Evolutionary conservation across 805 yeast genomes (phyloP), one percentile per base, ranked within the genome.

Genomic region (Kluyveromyces dobzhanskii): DNA sequence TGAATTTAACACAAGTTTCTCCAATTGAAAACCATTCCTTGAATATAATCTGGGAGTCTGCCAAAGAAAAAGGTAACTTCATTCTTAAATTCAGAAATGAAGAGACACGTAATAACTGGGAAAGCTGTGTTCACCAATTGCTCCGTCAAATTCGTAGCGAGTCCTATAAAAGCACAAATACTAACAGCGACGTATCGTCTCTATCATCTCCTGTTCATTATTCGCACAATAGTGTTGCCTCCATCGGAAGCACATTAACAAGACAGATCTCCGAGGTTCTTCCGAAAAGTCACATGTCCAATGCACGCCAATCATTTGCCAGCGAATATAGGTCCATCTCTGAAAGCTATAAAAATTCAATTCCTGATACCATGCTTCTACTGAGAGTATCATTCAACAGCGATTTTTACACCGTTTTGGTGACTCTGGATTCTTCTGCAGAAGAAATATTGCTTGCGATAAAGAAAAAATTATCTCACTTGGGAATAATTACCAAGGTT

Each of bases 81-180:
- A 75, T 86, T 13, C 70, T 92, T 55, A 73, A 85, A 41, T 86
- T 86, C 61, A 73, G 81, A 44, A 81, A 81, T 37, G 97, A 88
- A 52, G 97, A 92, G 57, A 69, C 71, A 13, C 70, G 94, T 46
- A 73, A 71, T 42, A 90, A 81, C 57, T 92, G 97, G 97, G 85
- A 76, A 42, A 57, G 66, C 2, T 74, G 86, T 44, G 67, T 83
- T 45, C 71, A 78, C 37, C 45, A 51, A 4, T 40, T 59, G 17
- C 55, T 59, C 3, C 50, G 61, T 18, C 54, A 45, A 21, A 49
- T 57, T 16, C 56, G 59, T 28, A 59, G 61, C 35, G 62, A 57
- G 39, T 58, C 63, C 9, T 56, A 48, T 31, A 54, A 45, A 43
- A 57, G 57, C 35, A 45, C 43, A 16, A 44, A 42, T 23, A 58